These are phyloP conservation scores for Cystobasidiaceae sp. DNA, from an alignment of 1,284 basidiomycete species.

Conservation along the genomic window DNA sequence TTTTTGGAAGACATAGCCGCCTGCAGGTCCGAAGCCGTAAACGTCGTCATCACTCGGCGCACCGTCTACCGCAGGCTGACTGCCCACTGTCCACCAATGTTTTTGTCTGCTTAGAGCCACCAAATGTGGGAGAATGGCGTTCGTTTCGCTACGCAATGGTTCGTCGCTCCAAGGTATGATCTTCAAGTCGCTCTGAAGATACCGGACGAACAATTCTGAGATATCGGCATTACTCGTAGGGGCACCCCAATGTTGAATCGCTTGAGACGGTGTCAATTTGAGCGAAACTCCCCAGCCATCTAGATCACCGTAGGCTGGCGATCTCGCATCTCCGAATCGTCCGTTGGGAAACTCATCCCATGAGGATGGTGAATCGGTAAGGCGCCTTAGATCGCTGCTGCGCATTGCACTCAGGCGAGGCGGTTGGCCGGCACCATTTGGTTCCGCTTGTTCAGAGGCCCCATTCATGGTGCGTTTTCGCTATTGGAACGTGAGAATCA, in stretches of 20 bases:
- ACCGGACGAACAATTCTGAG: slow-evolving; percentile 46
- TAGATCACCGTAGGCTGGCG: slow-evolving; percentile 82
- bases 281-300: slow-evolving; percentile 72
- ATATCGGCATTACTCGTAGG: slow-evolving; percentile 63
- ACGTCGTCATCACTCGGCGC: slow-evolving; percentile 74
- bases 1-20: slow-evolving; percentile 95
- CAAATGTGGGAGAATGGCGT: slow-evolving; percentile 72
- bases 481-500: neutral
- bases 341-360: slow-evolving; percentile 99
- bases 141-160: slow-evolving; percentile 75
- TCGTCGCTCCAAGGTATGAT: slow-evolving; percentile 97
- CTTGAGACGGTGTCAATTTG: slow-evolving; percentile 67
- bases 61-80: slow-evolving; percentile 94
- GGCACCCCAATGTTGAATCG: slow-evolving; percentile 77
- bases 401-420: neutral
- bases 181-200: slow-evolving; percentile 46
- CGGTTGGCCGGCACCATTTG: slow-evolving; percentile 13
- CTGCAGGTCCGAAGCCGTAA: slow-evolving; percentile 87
- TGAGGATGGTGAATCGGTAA: slow-evolving; percentile 34
- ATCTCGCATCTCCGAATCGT: slow-evolving; percentile 88
- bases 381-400: neutral
- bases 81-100: slow-evolving; percentile 96
- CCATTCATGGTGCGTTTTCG: slow-evolving; percentile 2
- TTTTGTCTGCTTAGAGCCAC: slow-evolving; percentile 72
- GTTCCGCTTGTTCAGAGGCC: neutral